Percentiles rank a stretch among this genome's conserved stretches.
Conservation (phyloP, 306 rosid species). For the Myrica gale region DNA sequence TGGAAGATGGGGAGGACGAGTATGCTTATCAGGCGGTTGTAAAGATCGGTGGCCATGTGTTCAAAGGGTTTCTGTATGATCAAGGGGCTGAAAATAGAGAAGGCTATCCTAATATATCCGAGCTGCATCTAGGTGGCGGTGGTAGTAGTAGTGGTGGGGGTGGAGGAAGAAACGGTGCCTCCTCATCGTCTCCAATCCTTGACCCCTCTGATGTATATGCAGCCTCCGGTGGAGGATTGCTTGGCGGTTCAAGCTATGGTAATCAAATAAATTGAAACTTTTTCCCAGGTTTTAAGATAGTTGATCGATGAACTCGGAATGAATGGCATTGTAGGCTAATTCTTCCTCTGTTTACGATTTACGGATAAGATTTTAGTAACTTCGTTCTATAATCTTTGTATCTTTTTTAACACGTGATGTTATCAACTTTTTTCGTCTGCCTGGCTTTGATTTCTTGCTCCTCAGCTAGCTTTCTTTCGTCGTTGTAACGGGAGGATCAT, state of each 20-base stretch:
- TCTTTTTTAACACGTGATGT: constrained; percentile 31
- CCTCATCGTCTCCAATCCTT: constrained; percentile 65
- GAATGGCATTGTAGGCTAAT: constrained; percentile 31
- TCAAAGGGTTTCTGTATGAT: constrained; percentile 81
- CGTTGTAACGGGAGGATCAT: constrained; percentile 35
- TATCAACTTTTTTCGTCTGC: neutral
- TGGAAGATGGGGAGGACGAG: constrained; percentile 81
- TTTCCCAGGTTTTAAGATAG: constrained; percentile 26
- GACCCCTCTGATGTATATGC: constrained; percentile 73
- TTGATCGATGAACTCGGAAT: constrained; percentile 34
- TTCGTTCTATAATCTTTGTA: constrained; percentile 30
- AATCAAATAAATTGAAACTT: constrained; percentile 60
- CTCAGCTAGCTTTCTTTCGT: constrained; percentile 20
- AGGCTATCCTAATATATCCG: constrained; percentile 63
- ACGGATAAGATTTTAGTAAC: constrained; percentile 4
- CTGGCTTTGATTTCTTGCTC: constrained; percentile 23
- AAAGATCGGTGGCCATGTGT: constrained; percentile 82
- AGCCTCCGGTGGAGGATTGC: constrained; percentile 52
- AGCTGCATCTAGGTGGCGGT: constrained; percentile 73
- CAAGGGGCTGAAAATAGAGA: constrained; percentile 68
- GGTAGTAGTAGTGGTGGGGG: constrained; percentile 15
- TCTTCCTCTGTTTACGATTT: constrained; percentile 21
- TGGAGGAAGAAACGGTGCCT: constrained; percentile 49
- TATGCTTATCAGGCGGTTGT: constrained; percentile 86
- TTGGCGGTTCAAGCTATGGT: constrained; percentile 76